These are phyloP conservation scores for Cercospora brassicicola DNA, from an alignment of 2,329 filamentous ascomycete species.

Conservation along the genomic window DNA sequence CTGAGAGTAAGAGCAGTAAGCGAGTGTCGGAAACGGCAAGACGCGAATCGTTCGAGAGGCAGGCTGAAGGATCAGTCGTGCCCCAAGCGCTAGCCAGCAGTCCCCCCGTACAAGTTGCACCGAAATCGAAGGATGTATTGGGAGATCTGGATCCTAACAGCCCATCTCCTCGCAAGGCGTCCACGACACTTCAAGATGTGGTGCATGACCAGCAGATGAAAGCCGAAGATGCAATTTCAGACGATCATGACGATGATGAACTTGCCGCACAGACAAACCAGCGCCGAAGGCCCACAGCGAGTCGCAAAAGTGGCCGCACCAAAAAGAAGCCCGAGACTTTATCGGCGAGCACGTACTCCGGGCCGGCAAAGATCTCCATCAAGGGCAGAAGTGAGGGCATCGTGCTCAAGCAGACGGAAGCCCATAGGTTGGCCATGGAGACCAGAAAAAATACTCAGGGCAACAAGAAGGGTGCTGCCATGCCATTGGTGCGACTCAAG, in stretches of 20 bases:
- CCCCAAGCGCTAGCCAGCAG: slow-evolving; percentile 48
- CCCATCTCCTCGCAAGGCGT: slow-evolving; percentile 41
- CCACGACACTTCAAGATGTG: not conserved
- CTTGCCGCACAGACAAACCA: slow-evolving; percentile 18
- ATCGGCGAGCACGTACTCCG: slow-evolving; percentile 32
- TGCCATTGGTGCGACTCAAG: slow-evolving; percentile 46
- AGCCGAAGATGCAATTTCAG: slow-evolving; percentile 13
- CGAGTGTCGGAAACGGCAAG: slow-evolving; percentile 35
- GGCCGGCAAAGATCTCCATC: slow-evolving; percentile 48
- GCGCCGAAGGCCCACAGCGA: slow-evolving; percentile 14
- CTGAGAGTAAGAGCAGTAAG: slow-evolving; percentile 45
- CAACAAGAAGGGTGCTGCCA: slow-evolving; percentile 51
- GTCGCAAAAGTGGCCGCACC: slow-evolving; percentile 27
- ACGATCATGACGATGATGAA: slow-evolving; percentile 20
- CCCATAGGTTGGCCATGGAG: slow-evolving; percentile 48
- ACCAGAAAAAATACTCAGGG: slow-evolving; percentile 53
- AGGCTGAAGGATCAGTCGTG: slow-evolving; percentile 50
- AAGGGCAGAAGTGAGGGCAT: slow-evolving; percentile 45
- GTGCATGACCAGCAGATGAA: slow-evolving; percentile 6
- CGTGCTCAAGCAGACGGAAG: slow-evolving; percentile 51
- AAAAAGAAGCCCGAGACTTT: slow-evolving; percentile 28
- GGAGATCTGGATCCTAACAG: slow-evolving; percentile 52
- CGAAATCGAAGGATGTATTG: slow-evolving; percentile 37
- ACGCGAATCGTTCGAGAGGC: slow-evolving; percentile 48
- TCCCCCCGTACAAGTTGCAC: slow-evolving; percentile 4